Base-by-base conservation (phyloP, 2,329 filamentous ascomycete species). In the Penicillium frequentans region DNA sequence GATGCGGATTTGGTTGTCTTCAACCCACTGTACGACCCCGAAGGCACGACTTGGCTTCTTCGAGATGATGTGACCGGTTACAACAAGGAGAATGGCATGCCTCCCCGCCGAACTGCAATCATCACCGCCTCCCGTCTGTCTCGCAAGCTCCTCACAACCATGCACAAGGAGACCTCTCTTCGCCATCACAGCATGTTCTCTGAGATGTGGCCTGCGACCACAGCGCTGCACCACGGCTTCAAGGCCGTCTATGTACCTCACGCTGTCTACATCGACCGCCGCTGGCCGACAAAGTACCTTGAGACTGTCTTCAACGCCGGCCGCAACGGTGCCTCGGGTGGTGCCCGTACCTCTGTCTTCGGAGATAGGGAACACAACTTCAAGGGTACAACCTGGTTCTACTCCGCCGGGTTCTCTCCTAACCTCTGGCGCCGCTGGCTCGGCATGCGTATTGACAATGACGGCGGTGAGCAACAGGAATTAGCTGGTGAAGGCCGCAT, bases 171-270 rank as follows among this genome's bases (percentile, higher is more conserved):
- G 78, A 96, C 93, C 4, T 86, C 87, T 29, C 84, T 90, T 67
- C 88, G 89, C 70, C 93, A 92, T 66, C 90, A 96, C 74, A 90
- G 90, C 62, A 96, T 95, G 79, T 96, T 96, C 72, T 90, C 92
- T 0, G 93, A 98, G 75, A 97, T 97, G 93, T 97, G 91, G 91
- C 91, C 93, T 0, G 88, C 89, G 1, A 95, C 90, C 0, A 87
- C 90, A 1, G 90, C 93, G 1, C 82, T 98, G 10, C 93, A 97
- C 58, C 93, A 97, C 72, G 93, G 93, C 11, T 87, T 90, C 77
- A 98, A 97, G 78, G 92, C 91, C 37, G 92, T 97, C 14, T 96
- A 89, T 64, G 91, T 88, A 2, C 93, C 93, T 1, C 93, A 98
- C 68, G 91, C 93, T 1, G 83, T 96, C 54, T 98, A 89, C 71